phyloP scores from a whole-genome alignment of 164 flowering plant species.

The Berberis vulgaris region DNA sequence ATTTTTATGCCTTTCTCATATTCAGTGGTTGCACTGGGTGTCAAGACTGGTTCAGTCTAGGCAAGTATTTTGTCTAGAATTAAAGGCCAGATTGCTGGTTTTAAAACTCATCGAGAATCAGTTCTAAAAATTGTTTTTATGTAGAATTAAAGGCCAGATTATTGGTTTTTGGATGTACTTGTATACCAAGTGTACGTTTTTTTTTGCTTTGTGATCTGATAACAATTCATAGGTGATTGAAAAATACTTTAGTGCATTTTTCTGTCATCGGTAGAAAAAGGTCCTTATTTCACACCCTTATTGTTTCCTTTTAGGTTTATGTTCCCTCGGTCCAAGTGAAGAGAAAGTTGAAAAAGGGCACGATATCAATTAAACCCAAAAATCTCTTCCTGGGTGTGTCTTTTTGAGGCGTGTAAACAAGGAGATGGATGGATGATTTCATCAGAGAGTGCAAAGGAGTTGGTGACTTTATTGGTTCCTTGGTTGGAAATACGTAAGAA shows the following conservation, averaged over 20 bases:
- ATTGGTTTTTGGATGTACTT: no score
- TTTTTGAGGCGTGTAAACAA: constrained; percentile 65
- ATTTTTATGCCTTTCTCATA: no score
- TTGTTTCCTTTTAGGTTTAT: constrained; percentile 48
- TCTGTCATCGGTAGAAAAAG: not conserved
- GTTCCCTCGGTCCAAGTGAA: constrained; percentile 55
- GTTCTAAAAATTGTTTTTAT: no score
- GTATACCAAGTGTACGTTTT: no score
- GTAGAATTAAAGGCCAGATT: no score
- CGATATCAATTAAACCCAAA: constrained; percentile 53
- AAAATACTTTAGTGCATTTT: not conserved
- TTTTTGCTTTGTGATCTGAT: not conserved
- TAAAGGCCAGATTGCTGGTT: no score
- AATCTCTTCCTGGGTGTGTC: constrained; percentile 71
- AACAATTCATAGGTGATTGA: not conserved
- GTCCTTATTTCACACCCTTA: not conserved
- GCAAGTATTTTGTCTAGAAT: no score
- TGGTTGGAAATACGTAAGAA: constrained; percentile 78
- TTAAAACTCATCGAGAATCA: no score
- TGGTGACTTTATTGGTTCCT: constrained; percentile 79
- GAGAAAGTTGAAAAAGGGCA: constrained; percentile 65
- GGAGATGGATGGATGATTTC: constrained; percentile 69
- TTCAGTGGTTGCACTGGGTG: no score
- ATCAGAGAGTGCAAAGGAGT: constrained; percentile 60
- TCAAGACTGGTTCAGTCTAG: no score